Conservation (phyloP, 208 protist species). For the Trypanosoma cruzi region DNA sequence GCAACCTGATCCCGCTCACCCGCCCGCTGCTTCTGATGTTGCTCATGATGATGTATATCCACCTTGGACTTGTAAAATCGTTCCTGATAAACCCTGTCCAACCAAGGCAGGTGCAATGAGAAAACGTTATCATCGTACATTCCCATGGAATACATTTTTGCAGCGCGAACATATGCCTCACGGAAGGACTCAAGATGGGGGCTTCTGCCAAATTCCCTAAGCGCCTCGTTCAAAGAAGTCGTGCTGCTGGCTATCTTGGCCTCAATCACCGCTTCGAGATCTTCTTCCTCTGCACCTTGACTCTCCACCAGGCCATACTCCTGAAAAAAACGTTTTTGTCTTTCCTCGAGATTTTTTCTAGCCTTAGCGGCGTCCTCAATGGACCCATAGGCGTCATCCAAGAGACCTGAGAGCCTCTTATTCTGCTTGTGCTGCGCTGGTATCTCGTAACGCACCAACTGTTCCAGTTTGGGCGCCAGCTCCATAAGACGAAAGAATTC, state of each 20-base stretch:
- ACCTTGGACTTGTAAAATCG: slow-evolving; percentile 3
- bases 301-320: slow-evolving; percentile 38
- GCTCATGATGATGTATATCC: not conserved
- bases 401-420: slow-evolving; percentile 36
- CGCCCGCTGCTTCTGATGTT: not conserved
- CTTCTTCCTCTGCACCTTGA: slow-evolving; percentile 8
- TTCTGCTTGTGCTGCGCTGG: slow-evolving; percentile 60
- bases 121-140: slow-evolving; percentile 39
- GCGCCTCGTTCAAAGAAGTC: slow-evolving; percentile 25
- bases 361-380: slow-evolving; percentile 52
- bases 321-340: slow-evolving; percentile 32
- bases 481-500: slow-evolving; percentile 41
- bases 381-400: slow-evolving; percentile 61
- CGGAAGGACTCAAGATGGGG: slow-evolving; percentile 32
- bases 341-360: slow-evolving; percentile 34
- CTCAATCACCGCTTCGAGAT: slow-evolving; percentile 39
- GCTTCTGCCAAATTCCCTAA: slow-evolving; percentile 33
- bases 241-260: slow-evolving; percentile 34
- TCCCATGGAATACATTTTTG: slow-evolving; percentile 33
- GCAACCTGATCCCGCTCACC: slow-evolving; percentile 6
- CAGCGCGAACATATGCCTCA: slow-evolving; percentile 39
- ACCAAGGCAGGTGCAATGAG: slow-evolving; percentile 63
- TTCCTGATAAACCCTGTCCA: slow-evolving; percentile 37
- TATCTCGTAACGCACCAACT: slow-evolving; percentile 75
- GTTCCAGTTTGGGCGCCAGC: slow-evolving; percentile 51